Conservation (phyloP, 2,329 filamentous ascomycete genomes). For the Diaporthe eres region DNA sequence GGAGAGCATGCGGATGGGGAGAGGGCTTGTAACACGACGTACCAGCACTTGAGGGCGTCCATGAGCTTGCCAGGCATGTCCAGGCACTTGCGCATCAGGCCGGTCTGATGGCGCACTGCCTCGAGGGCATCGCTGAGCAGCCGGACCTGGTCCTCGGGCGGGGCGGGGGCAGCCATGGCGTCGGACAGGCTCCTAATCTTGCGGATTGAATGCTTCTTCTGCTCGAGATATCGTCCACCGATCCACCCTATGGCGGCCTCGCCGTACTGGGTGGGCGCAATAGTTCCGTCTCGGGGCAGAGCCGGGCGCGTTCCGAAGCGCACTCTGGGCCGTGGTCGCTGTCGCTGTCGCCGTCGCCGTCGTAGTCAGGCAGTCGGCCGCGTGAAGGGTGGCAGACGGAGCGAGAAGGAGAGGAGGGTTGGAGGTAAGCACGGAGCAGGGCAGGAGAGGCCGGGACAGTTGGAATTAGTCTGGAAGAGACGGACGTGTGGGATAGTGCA, state of each 20-base stretch:
- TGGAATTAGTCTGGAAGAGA: background rate
- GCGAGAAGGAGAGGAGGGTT: background rate
- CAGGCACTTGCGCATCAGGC: constrained; percentile 96
- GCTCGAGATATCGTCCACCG: constrained; percentile 36
- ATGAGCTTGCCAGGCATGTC: constrained; percentile 98
- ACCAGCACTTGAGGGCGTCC: constrained; percentile 99
- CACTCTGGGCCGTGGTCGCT: background rate
- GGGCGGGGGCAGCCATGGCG: constrained; percentile 66
- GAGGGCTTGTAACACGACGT: constrained; percentile 54
- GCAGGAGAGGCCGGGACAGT: background rate
- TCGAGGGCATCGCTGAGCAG: constrained; percentile 97
- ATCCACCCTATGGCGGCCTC: constrained; percentile 38
- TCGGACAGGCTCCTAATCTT: constrained; percentile 27
- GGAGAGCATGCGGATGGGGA: constrained; percentile 1
- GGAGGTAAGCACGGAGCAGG: constrained; percentile 8
- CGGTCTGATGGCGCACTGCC: constrained; percentile 96
- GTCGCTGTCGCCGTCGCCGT: background rate
- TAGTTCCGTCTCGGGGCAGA: constrained; percentile 25
- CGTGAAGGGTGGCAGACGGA: background rate
- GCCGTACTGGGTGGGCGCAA: constrained; percentile 37
- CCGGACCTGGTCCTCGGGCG: constrained; percentile 86
- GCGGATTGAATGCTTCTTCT: constrained; percentile 33
- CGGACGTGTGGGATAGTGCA: background rate
- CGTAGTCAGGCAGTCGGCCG: background rate
- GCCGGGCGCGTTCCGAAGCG: constrained; percentile 17